Conservation (phyloP, 352 stramenopile genomes). For the Albugo candida region DNA sequence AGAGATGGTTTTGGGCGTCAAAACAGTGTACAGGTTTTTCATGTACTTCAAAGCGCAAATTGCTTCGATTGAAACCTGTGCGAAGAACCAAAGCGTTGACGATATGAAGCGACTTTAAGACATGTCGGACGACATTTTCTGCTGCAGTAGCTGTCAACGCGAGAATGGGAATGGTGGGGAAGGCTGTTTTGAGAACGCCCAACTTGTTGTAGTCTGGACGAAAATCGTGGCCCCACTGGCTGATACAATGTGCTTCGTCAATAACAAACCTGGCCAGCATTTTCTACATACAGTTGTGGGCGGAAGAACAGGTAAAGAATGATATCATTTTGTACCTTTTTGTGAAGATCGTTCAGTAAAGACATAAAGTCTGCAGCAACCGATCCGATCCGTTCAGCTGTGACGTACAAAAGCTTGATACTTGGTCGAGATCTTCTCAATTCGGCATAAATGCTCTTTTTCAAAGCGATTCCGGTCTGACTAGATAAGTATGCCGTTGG, state of each 20-base stretch:
- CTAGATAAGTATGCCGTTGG: conserved; percentile 27
- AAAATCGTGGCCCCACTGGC: conserved; percentile 74
- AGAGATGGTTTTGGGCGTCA: conserved; percentile 10
- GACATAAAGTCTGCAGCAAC: not conserved
- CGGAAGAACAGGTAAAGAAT: conserved; percentile 80
- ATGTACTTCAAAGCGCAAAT: conserved; percentile 79
- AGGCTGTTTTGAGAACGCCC: conserved; percentile 76
- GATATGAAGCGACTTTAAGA: conserved; percentile 57
- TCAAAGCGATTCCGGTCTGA: conserved; percentile 38
- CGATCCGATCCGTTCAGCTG: conserved; percentile 77
- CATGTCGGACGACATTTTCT: conserved; percentile 41
- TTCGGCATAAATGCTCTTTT: conserved; percentile 44
- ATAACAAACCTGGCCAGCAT: conserved; percentile 85
- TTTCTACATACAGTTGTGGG: conserved; percentile 16
- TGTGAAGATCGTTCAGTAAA: conserved; percentile 1
- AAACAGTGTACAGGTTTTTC: conserved; percentile 30
- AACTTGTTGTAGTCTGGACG: conserved; percentile 85
- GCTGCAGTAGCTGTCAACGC: conserved; percentile 81
- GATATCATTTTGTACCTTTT: conserved; percentile 44
- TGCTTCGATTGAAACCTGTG: conserved; percentile 79
- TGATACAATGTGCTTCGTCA: conserved; percentile 79
- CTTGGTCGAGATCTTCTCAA: conserved; percentile 51
- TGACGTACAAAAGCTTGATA: conserved; percentile 80
- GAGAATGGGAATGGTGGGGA: conserved; percentile 77
- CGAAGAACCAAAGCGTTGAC: conserved; percentile 68